These are phyloP conservation scores for Blastobotrys elegans DNA, from an alignment of 1,139 yeast genomes.

Conservation along the genomic window DNA sequence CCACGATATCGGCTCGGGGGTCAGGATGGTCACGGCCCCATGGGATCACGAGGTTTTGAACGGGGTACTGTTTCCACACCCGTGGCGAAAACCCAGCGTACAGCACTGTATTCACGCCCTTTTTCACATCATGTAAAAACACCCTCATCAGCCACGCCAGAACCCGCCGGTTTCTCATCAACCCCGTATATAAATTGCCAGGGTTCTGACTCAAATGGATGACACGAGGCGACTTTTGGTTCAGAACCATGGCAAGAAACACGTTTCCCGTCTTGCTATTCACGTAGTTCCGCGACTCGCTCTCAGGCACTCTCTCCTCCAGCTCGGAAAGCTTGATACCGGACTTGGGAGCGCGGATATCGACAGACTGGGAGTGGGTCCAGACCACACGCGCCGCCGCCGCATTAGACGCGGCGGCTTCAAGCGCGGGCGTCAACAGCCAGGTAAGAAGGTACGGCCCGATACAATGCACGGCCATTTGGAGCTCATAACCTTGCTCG, in stretches of 20 bases:
- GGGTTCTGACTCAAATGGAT: background rate
- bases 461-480: background rate
- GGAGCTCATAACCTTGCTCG: background rate
- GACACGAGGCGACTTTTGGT: background rate
- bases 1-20: background rate
- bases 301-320: background rate
- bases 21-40: background rate
- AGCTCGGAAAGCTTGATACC: background rate
- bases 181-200: background rate
- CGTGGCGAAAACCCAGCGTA: background rate
- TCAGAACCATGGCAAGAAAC: background rate
- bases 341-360: background rate
- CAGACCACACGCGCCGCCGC: background rate
- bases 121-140: background rate
- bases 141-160: background rate
- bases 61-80: background rate
- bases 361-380: background rate
- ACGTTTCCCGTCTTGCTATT: conserved; percentile 1
- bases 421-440: background rate
- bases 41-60: background rate
- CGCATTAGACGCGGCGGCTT: background rate
- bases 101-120: background rate
- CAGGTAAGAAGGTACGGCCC: background rate
- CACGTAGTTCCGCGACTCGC: background rate
- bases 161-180: background rate